Evolutionary conservation across 148 eudicot species (phyloP).

Genomic region (Rhododendron vialii): DNA sequence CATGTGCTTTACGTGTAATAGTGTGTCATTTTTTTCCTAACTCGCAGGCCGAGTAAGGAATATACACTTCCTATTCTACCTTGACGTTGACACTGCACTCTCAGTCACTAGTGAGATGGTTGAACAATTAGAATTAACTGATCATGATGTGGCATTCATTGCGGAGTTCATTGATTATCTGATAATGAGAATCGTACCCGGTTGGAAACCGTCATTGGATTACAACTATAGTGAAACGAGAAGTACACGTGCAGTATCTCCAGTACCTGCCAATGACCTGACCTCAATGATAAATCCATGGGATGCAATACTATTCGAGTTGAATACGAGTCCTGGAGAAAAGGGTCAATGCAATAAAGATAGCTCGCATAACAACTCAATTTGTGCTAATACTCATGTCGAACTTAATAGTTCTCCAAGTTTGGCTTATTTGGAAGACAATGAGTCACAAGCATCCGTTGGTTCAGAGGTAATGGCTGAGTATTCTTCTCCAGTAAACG

Average conservation of each 20-base stretch:
- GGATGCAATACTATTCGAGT: slow-evolving; percentile 10
- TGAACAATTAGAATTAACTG: slow-evolving; percentile 55
- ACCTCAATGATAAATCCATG: slow-evolving; percentile 18
- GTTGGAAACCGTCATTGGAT: slow-evolving; percentile 40
- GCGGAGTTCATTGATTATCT: slow-evolving; percentile 66
- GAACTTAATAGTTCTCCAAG: slow-evolving; percentile 16
- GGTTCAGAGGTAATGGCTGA: slow-evolving; percentile 26
- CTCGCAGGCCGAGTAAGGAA: slow-evolving; percentile 53
- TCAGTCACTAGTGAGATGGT: slow-evolving; percentile 89
- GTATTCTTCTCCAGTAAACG: slow-evolving; percentile 12
- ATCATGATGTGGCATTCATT: slow-evolving; percentile 69
- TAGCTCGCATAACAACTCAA: slow-evolving; percentile 10
- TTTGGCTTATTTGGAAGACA: slow-evolving; percentile 22
- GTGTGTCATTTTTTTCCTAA: not conserved
- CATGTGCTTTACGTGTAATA: not conserved
- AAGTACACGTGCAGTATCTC: slow-evolving; percentile 4
- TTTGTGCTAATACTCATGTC: not conserved
- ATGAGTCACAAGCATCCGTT: slow-evolving; percentile 32
- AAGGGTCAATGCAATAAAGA: slow-evolving; percentile 4
- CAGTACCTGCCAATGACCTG: slow-evolving; percentile 4
- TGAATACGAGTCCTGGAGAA: not conserved
- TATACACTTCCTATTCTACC: slow-evolving; percentile 58
- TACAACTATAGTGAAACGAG: slow-evolving; percentile 12
- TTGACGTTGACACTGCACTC: slow-evolving; percentile 61
- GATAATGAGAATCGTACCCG: slow-evolving; percentile 38